A percentile compares a stretch with the other conserved stretches of the same genome.
These are phyloP conservation scores for Tolypocladium guangdongense DNA, from an alignment of 2,329 filamentous ascomycete species.

Conservation along the genomic window DNA sequence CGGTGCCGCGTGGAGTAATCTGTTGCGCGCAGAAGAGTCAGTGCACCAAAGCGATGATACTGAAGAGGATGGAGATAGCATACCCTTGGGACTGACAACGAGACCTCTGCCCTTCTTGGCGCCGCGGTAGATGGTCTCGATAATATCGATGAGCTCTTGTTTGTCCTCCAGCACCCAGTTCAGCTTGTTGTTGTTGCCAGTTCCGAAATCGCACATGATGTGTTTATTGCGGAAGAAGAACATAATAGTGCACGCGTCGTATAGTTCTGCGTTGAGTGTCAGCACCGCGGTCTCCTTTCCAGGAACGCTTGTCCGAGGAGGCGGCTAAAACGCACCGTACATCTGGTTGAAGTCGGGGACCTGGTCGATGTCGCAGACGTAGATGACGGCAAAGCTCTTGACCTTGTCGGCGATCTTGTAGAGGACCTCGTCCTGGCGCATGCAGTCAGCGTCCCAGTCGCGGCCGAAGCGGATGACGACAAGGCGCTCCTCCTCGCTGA, in stretches of 20 bases:
- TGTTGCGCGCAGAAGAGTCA: conserved; percentile 3
- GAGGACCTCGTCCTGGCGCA: conserved; percentile 79
- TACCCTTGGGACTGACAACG: conserved; percentile 84
- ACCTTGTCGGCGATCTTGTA: conserved; percentile 89
- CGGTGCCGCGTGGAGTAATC: conserved; percentile 27
- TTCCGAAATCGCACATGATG: conserved; percentile 97
- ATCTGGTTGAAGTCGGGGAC: conserved; percentile 92
- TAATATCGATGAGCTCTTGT: conserved; percentile 95
- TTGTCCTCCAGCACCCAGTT: conserved; percentile 95
- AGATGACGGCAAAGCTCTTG: conserved; percentile 88
- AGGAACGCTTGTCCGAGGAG: neutral
- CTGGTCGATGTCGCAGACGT: conserved; percentile 85
- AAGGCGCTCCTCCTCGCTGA: conserved; percentile 76
- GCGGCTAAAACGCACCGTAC: conserved; percentile 47
- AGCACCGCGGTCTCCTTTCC: neutral
- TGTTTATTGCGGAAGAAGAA: conserved; percentile 97
- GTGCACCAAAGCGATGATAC: neutral
- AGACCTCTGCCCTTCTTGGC: conserved; percentile 96
- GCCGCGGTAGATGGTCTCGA: conserved; percentile 96
- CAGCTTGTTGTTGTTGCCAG: conserved; percentile 97
- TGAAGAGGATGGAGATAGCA: neutral
- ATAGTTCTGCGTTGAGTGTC: conserved; percentile 41
- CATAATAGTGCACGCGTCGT: conserved; percentile 91
- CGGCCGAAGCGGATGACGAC: conserved; percentile 91
- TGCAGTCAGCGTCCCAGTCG: conserved; percentile 66